These are phyloP conservation scores for Corchorus olitorius DNA, from an alignment of 345 rosid genomes.

Conservation along the genomic window DNA sequence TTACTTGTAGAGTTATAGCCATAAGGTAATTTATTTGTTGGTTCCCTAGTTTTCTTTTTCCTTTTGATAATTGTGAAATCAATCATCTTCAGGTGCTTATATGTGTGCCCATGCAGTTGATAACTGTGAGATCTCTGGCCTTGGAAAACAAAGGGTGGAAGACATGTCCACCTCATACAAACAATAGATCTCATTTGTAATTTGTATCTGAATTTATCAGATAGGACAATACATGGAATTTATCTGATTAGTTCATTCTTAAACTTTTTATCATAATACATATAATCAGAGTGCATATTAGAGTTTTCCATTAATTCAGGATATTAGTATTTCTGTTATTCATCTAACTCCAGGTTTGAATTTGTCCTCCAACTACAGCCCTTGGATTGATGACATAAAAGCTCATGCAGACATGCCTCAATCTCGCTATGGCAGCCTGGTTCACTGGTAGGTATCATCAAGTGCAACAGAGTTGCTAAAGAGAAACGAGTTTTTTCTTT, in stretches of 20 bases:
- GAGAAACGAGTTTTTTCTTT: not conserved
- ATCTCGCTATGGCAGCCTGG: not conserved
- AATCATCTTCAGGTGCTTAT: not conserved
- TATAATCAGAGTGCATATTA: not conserved
- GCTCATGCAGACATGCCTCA: not conserved
- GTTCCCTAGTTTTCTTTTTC: not conserved
- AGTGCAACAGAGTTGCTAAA: not conserved
- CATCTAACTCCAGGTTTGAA: not conserved
- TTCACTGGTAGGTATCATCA: not conserved
- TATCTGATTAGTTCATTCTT: no score
- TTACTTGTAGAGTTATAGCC: not conserved
- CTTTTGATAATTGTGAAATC: not conserved
- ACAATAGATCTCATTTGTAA: not conserved
- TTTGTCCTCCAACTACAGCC: not conserved
- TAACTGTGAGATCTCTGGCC: not conserved
- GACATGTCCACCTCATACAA: not conserved
- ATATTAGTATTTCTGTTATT: not conserved
- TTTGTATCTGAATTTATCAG: not conserved
- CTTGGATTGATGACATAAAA: slow-evolving; percentile 1
- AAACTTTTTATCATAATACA: not conserved
- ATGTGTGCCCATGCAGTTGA: not conserved
- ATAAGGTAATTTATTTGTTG: not conserved
- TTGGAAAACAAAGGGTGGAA: not conserved
- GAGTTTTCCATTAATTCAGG: not conserved
- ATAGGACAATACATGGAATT: not conserved